Percentiles rank a stretch among this genome's conserved stretches.
Evolutionary conservation across 176 grass and related monocot genomes (phyloP).

Genomic region (Poa annua): DNA sequence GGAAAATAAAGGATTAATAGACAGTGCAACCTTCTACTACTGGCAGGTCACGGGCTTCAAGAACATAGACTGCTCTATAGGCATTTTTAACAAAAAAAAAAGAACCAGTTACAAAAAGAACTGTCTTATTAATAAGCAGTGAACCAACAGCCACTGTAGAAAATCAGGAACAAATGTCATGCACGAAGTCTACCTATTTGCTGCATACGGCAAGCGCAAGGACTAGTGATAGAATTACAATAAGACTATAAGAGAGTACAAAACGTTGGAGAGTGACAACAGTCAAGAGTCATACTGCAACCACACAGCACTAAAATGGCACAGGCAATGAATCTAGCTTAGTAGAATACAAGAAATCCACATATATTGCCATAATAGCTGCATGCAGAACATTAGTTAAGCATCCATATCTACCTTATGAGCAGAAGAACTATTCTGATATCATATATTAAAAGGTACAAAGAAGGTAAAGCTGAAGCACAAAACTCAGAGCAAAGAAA

Average conservation of each 20-base stretch:
- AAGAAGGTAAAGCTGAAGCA: constrained; percentile 35
- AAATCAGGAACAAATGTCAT: constrained; percentile 35
- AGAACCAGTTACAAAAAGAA: background rate
- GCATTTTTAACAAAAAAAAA: constrained; percentile 25
- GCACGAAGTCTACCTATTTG: constrained; percentile 16
- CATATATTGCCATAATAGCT: background rate
- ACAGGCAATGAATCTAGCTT: background rate
- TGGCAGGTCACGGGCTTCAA: background rate
- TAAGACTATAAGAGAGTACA: background rate
- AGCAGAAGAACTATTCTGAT: constrained; percentile 9
- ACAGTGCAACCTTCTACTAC: background rate
- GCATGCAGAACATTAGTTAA: constrained; percentile 22
- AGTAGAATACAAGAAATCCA: background rate
- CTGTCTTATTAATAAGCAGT: constrained; percentile 19
- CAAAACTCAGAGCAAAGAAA: constrained; percentile 30
- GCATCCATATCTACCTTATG: background rate
- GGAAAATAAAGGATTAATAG: background rate
- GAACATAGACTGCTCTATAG: background rate
- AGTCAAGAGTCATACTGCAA: background rate
- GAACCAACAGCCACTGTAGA: background rate
- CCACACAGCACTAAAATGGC: background rate
- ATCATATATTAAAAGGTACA: constrained; percentile 2
- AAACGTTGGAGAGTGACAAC: background rate
- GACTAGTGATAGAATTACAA: background rate
- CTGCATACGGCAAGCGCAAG: background rate